Percentiles rank a stretch among this genome's conserved stretches.
phyloP scores from a whole-genome alignment of 2,329 filamentous ascomycete species.

The Clarireedia sp. region DNA sequence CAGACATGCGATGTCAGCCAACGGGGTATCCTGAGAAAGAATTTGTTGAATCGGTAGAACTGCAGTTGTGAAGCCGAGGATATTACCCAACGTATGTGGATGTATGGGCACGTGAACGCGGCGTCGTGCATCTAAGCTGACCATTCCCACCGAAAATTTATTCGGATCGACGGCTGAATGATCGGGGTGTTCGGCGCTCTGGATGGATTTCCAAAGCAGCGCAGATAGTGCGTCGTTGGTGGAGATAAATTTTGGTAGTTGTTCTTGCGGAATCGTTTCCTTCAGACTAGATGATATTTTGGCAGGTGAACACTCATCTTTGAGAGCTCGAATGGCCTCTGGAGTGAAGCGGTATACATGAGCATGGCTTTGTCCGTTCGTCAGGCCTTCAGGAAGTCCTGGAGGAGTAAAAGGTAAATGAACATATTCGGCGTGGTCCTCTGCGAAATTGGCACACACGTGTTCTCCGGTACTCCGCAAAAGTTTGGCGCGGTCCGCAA shows the following conservation, averaged over 20 bases:
- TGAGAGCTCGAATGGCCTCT: neutral
- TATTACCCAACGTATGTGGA: neutral
- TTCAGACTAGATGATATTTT: constrained; percentile 4
- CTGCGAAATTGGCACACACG: neutral
- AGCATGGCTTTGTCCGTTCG: constrained; percentile 1
- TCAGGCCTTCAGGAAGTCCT: neutral
- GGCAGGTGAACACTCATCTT: neutral
- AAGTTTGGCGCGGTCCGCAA: neutral
- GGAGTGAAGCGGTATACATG: neutral
- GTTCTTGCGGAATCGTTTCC: neutral
- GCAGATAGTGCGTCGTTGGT: constrained; percentile 1
- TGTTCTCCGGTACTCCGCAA: neutral
- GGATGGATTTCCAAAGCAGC: constrained; percentile 1
- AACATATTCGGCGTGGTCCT: neutral
- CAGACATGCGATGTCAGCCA: neutral
- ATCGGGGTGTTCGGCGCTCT: neutral
- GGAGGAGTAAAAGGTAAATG: neutral
- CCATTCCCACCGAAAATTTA: neutral
- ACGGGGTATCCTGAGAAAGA: neutral
- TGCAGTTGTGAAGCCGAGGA: neutral
- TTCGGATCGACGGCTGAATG: neutral
- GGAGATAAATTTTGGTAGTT: constrained; percentile 1
- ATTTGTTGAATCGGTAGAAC: neutral
- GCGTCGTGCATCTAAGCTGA: neutral
- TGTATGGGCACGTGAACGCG: neutral